Evolutionary conservation across 768 basidiomycete species (phyloP), one percentile per base, ranked within the genome.

Genomic region (Collybia nuda): DNA sequence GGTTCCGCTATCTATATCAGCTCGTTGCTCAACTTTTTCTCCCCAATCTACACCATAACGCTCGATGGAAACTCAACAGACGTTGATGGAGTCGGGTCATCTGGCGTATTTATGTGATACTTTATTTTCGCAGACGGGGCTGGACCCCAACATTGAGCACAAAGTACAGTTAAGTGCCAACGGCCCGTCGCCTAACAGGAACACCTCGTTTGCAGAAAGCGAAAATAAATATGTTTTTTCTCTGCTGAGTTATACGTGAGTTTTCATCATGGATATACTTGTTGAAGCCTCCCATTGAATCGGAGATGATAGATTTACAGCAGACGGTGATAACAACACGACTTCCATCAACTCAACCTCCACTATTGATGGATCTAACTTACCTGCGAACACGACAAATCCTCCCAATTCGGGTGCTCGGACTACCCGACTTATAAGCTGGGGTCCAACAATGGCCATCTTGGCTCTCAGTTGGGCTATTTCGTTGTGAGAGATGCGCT

Each of bases 1-100:
- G 64, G 62, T 15, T 58, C 62, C 11, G 64, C 64, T 1, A 56
- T 65, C 18, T 66, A 64, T 42, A 53, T 63, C 47, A 58, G 60
- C 42, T 58, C 57, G 2, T 43, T 59, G 21, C 53, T 63, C 41
- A 47, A 57, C 44, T 38, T 42, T 32, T 43, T 58, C 14, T 61
- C 54, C 39, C 59, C 59, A 5, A 50, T 59, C n/a, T 63, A 62
- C 40, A 63, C 59, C 5, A 54, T 65, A 17, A 58, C 58, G 2
- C n/a, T 66, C 22, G 59, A 66, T 35, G 62, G 64, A 17, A 48
- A 57, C 4, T 40, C 56, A 18, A 62, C 58, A 5, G 59, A 63
- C 19, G 48, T 62, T 18, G 62, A 66, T 29, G 64, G 64, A 4
- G 55, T 57, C 19, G 47, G 61, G 22, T 26, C 52, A 9, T 54